Conservation (phyloP, 176 grass and related monocot species). For the Carex parvula region DNA sequence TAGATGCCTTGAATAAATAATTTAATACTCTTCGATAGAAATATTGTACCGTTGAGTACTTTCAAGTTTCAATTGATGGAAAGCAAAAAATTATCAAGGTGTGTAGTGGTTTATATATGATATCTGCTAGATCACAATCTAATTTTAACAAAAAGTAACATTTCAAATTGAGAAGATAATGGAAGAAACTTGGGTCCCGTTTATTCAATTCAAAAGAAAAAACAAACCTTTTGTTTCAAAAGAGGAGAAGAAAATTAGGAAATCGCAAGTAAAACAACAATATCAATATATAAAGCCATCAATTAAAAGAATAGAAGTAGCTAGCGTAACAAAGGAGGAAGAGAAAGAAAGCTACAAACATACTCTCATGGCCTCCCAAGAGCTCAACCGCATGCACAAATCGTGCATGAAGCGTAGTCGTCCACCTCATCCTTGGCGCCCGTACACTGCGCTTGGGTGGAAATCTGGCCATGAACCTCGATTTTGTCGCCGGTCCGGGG, state of each 20-base stretch:
- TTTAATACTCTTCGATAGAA: not conserved
- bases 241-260: not conserved
- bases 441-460: slow-evolving; percentile 33
- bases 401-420: slow-evolving; percentile 40
- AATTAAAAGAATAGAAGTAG: not conserved
- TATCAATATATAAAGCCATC: not conserved
- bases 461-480: slow-evolving; percentile 29
- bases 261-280: not conserved
- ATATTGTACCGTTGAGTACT: not conserved
- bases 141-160: not conserved
- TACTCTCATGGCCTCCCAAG: slow-evolving; percentile 51
- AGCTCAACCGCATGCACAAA: slow-evolving; percentile 52
- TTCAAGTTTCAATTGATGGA: not conserved
- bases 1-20: not conserved
- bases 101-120: not conserved
- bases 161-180: not conserved
- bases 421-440: slow-evolving; percentile 52
- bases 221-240: not conserved
- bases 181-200: not conserved
- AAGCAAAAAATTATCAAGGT: not conserved
- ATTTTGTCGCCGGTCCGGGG: not conserved
- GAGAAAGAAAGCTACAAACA: not conserved
- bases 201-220: not conserved
- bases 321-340: not conserved
- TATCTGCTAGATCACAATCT: not conserved